These are phyloP conservation scores for Cercophora scortea DNA, from an alignment of 495 filamentous ascomycete genomes.

Conservation along the genomic window DNA sequence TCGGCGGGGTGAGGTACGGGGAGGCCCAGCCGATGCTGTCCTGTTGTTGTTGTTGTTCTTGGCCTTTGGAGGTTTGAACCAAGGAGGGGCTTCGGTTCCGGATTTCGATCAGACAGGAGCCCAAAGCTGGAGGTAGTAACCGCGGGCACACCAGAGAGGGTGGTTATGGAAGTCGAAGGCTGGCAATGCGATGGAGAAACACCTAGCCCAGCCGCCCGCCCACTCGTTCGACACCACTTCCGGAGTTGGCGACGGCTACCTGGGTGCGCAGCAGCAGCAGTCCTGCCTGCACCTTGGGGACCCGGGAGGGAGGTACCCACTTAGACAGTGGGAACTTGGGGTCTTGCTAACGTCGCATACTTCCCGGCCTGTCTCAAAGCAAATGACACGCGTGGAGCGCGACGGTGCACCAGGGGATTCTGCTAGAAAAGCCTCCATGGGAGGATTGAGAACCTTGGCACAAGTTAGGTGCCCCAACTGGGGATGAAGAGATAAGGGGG, in stretches of 20 bases:
- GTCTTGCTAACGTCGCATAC: not conserved
- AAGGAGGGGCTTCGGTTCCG: too few relatives aligned
- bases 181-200: not conserved
- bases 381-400: slow-evolving; percentile 12
- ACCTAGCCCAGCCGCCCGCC: not conserved
- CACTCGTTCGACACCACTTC: too few relatives aligned
- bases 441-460: too few relatives aligned
- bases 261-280: too few relatives aligned
- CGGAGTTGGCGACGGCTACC: not conserved
- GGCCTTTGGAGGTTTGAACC: too few relatives aligned
- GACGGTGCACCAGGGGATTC: slow-evolving; percentile 4
- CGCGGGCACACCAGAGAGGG: too few relatives aligned
- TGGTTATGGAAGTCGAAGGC: too few relatives aligned
- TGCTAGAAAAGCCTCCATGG: not conserved
- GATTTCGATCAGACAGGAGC: too few relatives aligned
- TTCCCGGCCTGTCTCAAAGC: not conserved
- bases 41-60: not conserved
- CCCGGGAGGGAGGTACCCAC: not conserved
- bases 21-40: not conserved
- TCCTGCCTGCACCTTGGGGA: not conserved
- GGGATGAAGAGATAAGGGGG: slow-evolving; percentile 2
- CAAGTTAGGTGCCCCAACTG: not conserved
- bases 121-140: too few relatives aligned
- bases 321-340: not conserved
- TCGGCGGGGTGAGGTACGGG: too few relatives aligned